A percentile compares a stretch with the other conserved stretches of the same genome.
Conservation (phyloP, 169 alveolate genomes). For the Plasmodium falciparum region DNA sequence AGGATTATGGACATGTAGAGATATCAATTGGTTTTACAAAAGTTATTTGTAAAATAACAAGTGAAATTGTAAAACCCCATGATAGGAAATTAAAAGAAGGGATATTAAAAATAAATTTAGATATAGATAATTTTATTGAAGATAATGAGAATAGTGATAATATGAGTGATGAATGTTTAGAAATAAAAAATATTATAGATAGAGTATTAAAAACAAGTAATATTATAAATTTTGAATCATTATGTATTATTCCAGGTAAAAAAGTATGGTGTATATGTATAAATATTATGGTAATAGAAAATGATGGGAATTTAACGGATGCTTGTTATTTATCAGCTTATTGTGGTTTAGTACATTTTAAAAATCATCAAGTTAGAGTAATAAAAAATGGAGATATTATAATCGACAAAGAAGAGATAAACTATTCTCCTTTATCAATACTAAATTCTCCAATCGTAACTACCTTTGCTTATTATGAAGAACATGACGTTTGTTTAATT, state of each 20-base stretch:
- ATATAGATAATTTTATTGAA: slow-evolving; percentile 45
- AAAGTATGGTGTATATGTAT: slow-evolving; percentile 63
- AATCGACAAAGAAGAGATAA: slow-evolving; percentile 44
- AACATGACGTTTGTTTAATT: slow-evolving; percentile 40
- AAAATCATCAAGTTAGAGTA: slow-evolving; percentile 29
- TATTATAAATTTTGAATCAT: slow-evolving; percentile 60
- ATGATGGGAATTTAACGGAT: slow-evolving; percentile 66
- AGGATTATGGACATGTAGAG: slow-evolving; percentile 63
- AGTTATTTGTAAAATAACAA: slow-evolving; percentile 58
- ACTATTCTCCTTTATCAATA: slow-evolving; percentile 48
- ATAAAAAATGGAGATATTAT: slow-evolving; percentile 17
- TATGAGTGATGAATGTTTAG: slow-evolving; percentile 61
- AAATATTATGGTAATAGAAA: slow-evolving; percentile 53
- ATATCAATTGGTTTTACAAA: slow-evolving; percentile 49
- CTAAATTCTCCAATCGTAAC: slow-evolving; percentile 56
- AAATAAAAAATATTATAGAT: slow-evolving; percentile 58
- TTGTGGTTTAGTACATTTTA: slow-evolving; percentile 54
- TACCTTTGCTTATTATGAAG: slow-evolving; percentile 57
- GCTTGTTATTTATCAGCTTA: slow-evolving; percentile 70
- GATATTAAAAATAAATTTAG: slow-evolving; percentile 51
- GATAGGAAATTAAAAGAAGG: slow-evolving; percentile 61
- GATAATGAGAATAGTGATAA: slow-evolving; percentile 16
- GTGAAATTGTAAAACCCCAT: slow-evolving; percentile 70
- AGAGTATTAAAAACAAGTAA: slow-evolving; percentile 62
- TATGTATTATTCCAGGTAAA: slow-evolving; percentile 63